Evolutionary conservation across 768 basidiomycete species (phyloP), one percentile per base, ranked within the genome.

Genomic region (Holtermanniella nyarrowii): DNA sequence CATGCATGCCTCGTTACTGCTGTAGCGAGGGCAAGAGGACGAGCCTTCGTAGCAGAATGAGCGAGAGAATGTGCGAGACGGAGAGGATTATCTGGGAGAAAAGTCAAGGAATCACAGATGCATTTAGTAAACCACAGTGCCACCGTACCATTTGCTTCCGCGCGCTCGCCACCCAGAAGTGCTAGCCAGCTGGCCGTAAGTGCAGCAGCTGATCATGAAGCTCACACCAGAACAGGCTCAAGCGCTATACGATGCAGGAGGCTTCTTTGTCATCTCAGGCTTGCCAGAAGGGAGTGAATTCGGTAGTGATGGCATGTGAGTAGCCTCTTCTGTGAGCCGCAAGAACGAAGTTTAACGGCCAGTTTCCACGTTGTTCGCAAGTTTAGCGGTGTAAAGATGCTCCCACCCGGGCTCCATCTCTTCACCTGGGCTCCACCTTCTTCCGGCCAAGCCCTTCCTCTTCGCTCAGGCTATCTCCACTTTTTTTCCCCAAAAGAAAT

Each of bases 371-470:
- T 65, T 23, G 59, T 58, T 27, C 61, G 58, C 23, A 47, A 49
- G n/a, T 62, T 63, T 41, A 60, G 64, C 44, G 74, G 74, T 18
- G 63, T 70, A 52, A 75, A 75, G 54, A 63, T 74, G 54, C 47
- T 75, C 11, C 73, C 74, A 1, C 60, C 66, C 16, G 73, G 73
- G 20, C 49, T 75, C 11, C 74, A 75, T 52, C 53, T 75, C 24
- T 62, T 74, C 47, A 60, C 69, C 23, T 68, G 62, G 51, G 63
- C 71, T 2, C 53, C 66, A 4, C 56, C 65, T 7, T 24, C 7
- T 12, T 14, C 42, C 4, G 51, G 39, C 14, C 48, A 49, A 4
- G 48, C 52, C 13, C 50, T 72, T 4, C 63, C 68, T 11, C 62
- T 73, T 10, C 63, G 71, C 12, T 59, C 60, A 27, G 74, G 56